Base-by-base conservation (phyloP, 352 stramenopile species). In the Phytophthora pluvialis region DNA sequence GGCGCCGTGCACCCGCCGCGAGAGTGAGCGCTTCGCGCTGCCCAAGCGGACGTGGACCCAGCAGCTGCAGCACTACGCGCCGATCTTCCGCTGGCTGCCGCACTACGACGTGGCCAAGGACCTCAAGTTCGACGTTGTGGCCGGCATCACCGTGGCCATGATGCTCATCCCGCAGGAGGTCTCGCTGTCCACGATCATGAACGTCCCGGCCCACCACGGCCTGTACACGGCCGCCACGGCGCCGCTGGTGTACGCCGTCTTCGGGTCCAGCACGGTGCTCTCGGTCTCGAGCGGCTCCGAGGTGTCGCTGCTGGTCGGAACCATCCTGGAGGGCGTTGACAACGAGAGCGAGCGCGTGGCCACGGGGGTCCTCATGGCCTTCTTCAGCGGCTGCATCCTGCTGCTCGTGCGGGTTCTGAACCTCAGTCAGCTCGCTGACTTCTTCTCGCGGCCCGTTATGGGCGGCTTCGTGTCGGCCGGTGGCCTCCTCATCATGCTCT, bases 111-210 rank as follows among this genome's bases (percentile, higher is more conserved):
- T 84, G 31, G 31, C 44, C 15, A 71, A 77, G 16, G 70, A 88
- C 57, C 71, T 88, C 62, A 86, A 84, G 61, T 80, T 78, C 50
- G 79, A 85, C 48, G 46, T 88, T 25, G 58, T 83, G 10, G 78
- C 78, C 0, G 78, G 75, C 25, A 68, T 87, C 51, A 87, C 78
- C 5, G 78, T 87, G 10, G 87, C 83, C 49, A 86, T 97, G 71
- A 97, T 97, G 89, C 78, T 93, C 44, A 86, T 98, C 45, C 90
- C 90, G 13, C 88, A 97, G 58, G 83, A 87, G 35, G 91, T 98
- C 63, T 89, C 78, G 60, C 91, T 97, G 64, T 89, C 89, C 18
- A 93, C 89, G 35, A 78, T 97, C 35, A 95, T 95, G 79, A 70
- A 83, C 51, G 72, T 98, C 13, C 87, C 89, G 8, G 73, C 89